A percentile compares a stretch with the other conserved stretches of the same genome.
Evolutionary conservation across 106 monocot genomes (phyloP).

Genomic region (Apostasia shenzhenica): DNA sequence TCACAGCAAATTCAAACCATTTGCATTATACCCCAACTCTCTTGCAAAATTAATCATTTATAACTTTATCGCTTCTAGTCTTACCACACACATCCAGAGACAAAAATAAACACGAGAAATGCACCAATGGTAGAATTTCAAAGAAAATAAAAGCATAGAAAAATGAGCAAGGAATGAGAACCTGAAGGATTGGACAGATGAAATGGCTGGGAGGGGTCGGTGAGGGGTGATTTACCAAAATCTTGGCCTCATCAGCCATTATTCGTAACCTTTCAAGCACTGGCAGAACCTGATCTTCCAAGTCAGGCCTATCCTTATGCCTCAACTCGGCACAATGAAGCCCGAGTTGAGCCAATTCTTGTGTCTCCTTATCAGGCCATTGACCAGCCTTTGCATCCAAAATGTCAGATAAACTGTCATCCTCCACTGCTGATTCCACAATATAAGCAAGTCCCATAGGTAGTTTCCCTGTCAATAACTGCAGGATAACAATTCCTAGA

Average conservation of each 20-base stretch:
- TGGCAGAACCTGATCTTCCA: constrained; percentile 46
- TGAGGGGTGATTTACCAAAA: neutral
- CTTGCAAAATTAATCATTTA: no score
- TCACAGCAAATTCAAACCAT: no score
- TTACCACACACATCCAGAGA: no score
- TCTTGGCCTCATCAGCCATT: constrained; percentile 24
- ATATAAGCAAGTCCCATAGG: constrained; percentile 54
- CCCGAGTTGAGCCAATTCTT: constrained; percentile 45
- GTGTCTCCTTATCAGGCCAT: constrained; percentile 60
- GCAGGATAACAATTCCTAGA: constrained; percentile 68
- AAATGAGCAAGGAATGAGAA: constrained; percentile 1
- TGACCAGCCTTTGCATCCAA: constrained; percentile 57
- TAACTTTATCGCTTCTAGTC: no score
- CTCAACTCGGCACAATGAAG: constrained; percentile 57
- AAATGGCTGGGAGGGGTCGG: constrained; percentile 46
- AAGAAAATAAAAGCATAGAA: neutral
- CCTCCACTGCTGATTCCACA: constrained; percentile 48
- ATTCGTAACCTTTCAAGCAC: constrained; percentile 39
- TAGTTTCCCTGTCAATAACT: constrained; percentile 56
- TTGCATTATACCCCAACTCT: no score
- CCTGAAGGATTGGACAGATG: constrained; percentile 79
- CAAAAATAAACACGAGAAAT: no score
- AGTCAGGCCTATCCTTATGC: constrained; percentile 57
- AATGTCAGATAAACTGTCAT: constrained; percentile 26
- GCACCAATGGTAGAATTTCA: neutral